Base-by-base conservation (phyloP, 345 rosid genomes). In the Brassica carinata region DNA sequence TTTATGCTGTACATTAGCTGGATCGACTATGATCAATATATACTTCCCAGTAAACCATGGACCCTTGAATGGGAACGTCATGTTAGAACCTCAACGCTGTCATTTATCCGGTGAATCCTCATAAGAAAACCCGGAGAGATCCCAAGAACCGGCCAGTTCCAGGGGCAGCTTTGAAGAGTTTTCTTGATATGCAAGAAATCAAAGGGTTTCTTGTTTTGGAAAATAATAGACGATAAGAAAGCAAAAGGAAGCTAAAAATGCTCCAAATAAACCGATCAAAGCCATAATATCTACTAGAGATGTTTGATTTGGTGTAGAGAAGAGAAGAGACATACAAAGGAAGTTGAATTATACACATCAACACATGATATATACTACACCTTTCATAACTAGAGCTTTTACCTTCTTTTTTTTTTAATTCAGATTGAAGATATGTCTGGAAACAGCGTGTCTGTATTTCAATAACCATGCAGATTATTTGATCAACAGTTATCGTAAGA, bases 401-500 rank as follows among this genome's bases (percentile, higher is more conserved):
- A 14, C 17, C 57, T 14, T 1, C 0, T 23, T 23, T 48, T 23
- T 23, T 23, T 23, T 48, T 14, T 48, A 48, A 48, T 48, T 48
- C 2, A 51, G 4, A 51, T 14, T 14, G 17, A 51, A 51, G 57
- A 51, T 51, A 51, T 51, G 57, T 51, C 57, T 51, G 17, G 57
- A 51, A 51, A 51, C 57, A 51, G 57, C 57, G 6, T 51, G 57
- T 51, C 17, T 43, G 53, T 43, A 43, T 43, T 43, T 43, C n/a
- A 43, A 43, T 43, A 43, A 43, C 53, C 53, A 43, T 43, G 53
- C n/a, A 38, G 14, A 51, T 51, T 14, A 4, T 51, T 14, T 51
- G 1, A 14, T 13, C 6, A 51, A 51, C 7, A 51, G 2, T 51
- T 1, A n/a, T 93, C 88, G 23, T 83, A 43, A 13, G 8, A 51